Base-by-base conservation (phyloP, 306 rosid genomes). In the Abrus precatorius region DNA sequence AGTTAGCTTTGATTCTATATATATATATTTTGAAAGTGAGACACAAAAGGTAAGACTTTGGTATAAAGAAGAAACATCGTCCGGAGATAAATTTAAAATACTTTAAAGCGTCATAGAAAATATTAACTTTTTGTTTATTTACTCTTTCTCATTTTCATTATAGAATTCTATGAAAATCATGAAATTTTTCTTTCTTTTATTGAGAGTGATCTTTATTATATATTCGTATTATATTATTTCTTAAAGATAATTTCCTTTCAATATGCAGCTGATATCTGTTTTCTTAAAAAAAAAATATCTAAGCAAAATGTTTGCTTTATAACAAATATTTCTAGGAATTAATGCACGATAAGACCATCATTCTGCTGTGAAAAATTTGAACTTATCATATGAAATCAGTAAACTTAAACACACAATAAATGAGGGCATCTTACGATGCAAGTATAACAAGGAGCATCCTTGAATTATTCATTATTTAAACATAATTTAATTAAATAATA, bases 391-490 rank as follows among this genome's bases (percentile, higher is more conserved):
- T 36, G 4, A 36, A 36, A 4, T 36, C 4, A 36, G 52, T 27
- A 20, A 27, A 55, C 4, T 27, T 55, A 55, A 20, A 20, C 45
- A 62, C 10, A 5, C 32, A 1, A 33, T 36, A 12, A 61, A 61
- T 36, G 27, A 10, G 44, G 68, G 45, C 68, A 61, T 61, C 45
- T 61, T 36, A 62, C 34, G 68, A 11, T 62, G 34, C 45, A 61
- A 61, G 28, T 33, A 61, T 44, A 11, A 61, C 27, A 11, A 60
- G 67, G 69, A 62, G 69, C 69, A 28, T 62, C 40, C 40, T 36
- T 36, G 40, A 36, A 36, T 0, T 36, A 2, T 36, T 36, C 40
- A 36, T 36, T 36, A 36, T 36, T 36, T 36, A 36, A 36, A 36
- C 40, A 36, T 36, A 36, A 36, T 36, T 2, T 36, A 36, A 36